Evolutionary conservation across 805 yeast species (phyloP).

Genomic region (Candida vaughaniae): DNA sequence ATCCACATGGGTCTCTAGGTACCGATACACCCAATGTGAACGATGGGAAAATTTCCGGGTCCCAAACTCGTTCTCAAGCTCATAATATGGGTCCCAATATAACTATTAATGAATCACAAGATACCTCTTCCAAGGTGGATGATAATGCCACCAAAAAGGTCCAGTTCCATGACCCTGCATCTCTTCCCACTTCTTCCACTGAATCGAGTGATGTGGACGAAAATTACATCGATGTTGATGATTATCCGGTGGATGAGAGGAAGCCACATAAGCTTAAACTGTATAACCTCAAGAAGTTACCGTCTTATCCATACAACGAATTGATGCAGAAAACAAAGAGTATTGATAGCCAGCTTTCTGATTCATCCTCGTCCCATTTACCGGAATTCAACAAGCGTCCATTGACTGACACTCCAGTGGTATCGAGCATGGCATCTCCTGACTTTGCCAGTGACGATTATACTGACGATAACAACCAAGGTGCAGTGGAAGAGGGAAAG

Average conservation of each 20-base stretch:
- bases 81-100: too few relatives aligned
- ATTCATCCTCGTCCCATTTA: constrained; percentile 19
- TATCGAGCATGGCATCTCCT: constrained; percentile 58
- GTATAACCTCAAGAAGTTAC: constrained; percentile 10
- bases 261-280: not conserved
- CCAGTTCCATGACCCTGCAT: constrained; percentile 7
- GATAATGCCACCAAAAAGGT: constrained; percentile 9
- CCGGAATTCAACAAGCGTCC: constrained; percentile 73
- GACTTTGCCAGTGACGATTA: constrained; percentile 17
- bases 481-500: constrained; percentile 11
- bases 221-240: not conserved
- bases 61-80: too few relatives aligned
- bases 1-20: too few relatives aligned
- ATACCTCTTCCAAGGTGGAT: too few relatives aligned
- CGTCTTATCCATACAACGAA: constrained; percentile 18
- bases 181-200: constrained; percentile 10
- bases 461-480: constrained; percentile 6
- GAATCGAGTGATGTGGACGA: constrained; percentile 14
- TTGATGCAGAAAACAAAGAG: constrained; percentile 14
- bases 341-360: constrained; percentile 15
- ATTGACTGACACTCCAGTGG: constrained; percentile 70
- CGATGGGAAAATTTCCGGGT: too few relatives aligned
- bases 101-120: too few relatives aligned
- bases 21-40: too few relatives aligned
- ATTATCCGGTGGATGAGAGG: not conserved